These are phyloP conservation scores for Medicago lupulina DNA, from an alignment of 306 rosid genomes.

Conservation along the genomic window DNA sequence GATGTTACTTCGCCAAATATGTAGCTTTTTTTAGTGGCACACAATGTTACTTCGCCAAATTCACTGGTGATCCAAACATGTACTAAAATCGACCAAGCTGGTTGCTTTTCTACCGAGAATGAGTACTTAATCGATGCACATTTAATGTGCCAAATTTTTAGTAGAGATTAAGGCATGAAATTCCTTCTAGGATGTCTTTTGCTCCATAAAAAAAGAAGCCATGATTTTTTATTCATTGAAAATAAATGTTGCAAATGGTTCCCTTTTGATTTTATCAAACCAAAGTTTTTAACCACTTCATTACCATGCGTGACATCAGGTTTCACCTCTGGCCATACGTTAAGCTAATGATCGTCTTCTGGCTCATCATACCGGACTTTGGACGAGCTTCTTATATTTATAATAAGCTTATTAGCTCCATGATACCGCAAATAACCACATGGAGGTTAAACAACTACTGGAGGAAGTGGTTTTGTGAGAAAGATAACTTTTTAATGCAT, in stretches of 20 bases:
- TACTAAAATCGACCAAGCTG: too few species aligned
- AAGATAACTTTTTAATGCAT: constrained; percentile 46
- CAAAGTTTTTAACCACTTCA: constrained; percentile 7
- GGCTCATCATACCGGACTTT: constrained; percentile 57
- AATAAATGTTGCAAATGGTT: neutral
- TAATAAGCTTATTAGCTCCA: constrained; percentile 31
- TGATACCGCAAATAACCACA: constrained; percentile 24
- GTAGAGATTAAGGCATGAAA: neutral
- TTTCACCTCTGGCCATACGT: constrained; percentile 54
- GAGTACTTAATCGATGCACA: neutral
- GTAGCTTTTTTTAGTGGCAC: too few species aligned
- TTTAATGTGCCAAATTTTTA: neutral
- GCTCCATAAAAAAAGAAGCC: neutral
- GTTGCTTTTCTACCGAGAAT: too few species aligned
- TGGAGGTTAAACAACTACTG: constrained; percentile 4
- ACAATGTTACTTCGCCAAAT: too few species aligned
- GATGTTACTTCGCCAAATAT: too few species aligned
- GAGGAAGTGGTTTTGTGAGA: constrained; percentile 40
- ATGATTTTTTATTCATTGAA: too few species aligned
- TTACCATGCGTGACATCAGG: constrained; percentile 48
- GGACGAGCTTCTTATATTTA: constrained; percentile 59
- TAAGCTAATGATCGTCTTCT: constrained; percentile 56
- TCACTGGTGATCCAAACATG: too few species aligned
- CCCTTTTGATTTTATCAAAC: neutral
- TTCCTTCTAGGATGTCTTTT: neutral